Evolutionary conservation across 768 basidiomycete species (phyloP).

Genomic region (Sarcodon aspratus): DNA sequence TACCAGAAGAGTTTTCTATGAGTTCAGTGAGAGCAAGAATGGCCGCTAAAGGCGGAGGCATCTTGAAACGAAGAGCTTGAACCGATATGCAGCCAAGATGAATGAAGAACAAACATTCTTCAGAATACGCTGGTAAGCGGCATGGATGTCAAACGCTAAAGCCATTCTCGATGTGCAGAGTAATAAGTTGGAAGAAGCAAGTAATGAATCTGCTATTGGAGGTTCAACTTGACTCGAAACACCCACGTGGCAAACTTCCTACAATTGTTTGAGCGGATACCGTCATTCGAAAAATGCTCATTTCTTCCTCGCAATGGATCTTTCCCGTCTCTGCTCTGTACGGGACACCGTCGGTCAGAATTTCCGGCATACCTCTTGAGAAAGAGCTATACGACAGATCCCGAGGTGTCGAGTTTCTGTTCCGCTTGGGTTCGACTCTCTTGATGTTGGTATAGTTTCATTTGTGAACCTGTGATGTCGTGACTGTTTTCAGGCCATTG

Average conservation of each 20-base stretch:
- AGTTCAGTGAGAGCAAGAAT: constrained; percentile 78
- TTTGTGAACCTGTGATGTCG: constrained; percentile 5
- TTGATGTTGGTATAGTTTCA: constrained; percentile 44
- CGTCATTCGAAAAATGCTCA: not conserved
- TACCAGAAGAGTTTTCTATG: constrained; percentile 71
- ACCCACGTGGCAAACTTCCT: not conserved
- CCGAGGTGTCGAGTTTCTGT: constrained; percentile 78
- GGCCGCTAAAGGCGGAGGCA: constrained; percentile 79
- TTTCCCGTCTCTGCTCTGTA: constrained; percentile 51
- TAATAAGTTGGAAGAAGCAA: not conserved
- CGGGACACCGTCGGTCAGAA: constrained; percentile 43
- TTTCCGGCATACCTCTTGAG: constrained; percentile 35
- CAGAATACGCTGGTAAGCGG: constrained; percentile 49
- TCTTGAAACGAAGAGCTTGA: constrained; percentile 25
- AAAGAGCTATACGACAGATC: constrained; percentile 72
- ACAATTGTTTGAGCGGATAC: not conserved
- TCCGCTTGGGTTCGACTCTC: constrained; percentile 69
- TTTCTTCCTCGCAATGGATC: constrained; percentile 49
- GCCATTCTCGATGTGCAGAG: not conserved
- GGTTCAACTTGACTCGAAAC: not conserved
- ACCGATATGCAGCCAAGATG: not conserved
- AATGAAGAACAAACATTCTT: constrained; percentile 47
- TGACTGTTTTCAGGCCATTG: constrained; percentile 40
- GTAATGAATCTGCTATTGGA: not conserved
- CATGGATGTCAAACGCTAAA: constrained; percentile 31